A percentile compares a stretch with the other conserved stretches of the same genome.
phyloP scores from a whole-genome alignment of 1,284 basidiomycete species.

The Tylopilus sp. region DNA sequence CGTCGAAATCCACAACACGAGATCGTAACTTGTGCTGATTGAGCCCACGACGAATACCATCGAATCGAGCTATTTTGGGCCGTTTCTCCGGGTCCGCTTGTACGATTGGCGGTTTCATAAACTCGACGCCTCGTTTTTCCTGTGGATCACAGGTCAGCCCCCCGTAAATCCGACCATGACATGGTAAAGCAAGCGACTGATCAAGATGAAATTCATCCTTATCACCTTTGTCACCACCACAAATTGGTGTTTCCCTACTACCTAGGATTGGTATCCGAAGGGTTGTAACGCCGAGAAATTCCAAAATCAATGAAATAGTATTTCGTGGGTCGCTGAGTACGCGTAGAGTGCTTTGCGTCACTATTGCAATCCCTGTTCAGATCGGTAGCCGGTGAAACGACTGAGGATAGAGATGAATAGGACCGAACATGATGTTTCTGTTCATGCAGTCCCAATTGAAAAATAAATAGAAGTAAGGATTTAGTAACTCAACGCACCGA shows the following conservation, averaged over 20 bases:
- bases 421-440: constrained; percentile 16
- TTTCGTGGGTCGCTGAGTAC: too few relatives aligned
- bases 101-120: constrained; percentile 32
- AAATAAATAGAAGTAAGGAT: neutral
- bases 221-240: too few relatives aligned
- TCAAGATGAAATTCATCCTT: constrained; percentile 14
- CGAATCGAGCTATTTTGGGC: constrained; percentile 35
- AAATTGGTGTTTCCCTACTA: too few relatives aligned
- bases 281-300: too few relatives aligned
- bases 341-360: too few relatives aligned
- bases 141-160: neutral
- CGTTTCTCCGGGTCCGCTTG: constrained; percentile 33
- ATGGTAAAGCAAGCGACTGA: neutral
- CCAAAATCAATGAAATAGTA: too few relatives aligned
- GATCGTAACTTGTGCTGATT: constrained; percentile 30
- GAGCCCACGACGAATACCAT: constrained; percentile 22
- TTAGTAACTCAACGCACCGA: neutral
- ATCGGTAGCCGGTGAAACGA: neutral
- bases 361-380: too few relatives aligned
- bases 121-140: constrained; percentile 29
- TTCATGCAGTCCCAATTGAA: constrained; percentile 13
- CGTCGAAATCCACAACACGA: constrained; percentile 6
- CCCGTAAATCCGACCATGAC: neutral
- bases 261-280: too few relatives aligned
- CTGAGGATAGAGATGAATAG: constrained; percentile 1